A percentile compares a stretch with the other conserved stretches of the same genome.
Conservation (phyloP, 176 grass and related monocot species). For the Ananas comosus region DNA sequence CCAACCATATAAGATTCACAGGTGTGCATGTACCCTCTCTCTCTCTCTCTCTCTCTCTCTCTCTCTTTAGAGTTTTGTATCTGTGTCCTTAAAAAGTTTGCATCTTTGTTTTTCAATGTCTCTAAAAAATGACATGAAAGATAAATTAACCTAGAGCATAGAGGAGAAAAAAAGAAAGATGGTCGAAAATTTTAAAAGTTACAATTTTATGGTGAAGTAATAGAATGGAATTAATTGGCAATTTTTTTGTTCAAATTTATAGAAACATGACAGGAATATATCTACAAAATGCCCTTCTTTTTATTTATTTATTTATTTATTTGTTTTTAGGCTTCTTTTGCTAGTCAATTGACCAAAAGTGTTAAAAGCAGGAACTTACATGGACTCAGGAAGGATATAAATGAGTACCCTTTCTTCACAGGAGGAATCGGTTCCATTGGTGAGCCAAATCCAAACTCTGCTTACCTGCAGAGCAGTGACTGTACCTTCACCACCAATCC, state of each 20-base stretch:
- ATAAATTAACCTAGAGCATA: too few relatives aligned
- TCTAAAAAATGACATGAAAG: too few relatives aligned
- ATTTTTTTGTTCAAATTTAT: too few relatives aligned
- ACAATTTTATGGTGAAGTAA: too few relatives aligned
- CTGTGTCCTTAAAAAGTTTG: too few relatives aligned
- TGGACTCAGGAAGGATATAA: conserved; percentile 38
- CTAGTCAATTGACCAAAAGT: background rate
- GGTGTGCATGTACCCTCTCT: background rate
- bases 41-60: background rate
- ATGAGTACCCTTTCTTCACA: conserved; percentile 73
- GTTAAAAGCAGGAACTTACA: conserved; percentile 31
- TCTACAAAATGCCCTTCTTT: background rate
- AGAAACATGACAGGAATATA: conserved; percentile 19
- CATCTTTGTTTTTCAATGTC: too few relatives aligned
- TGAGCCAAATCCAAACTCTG: conserved; percentile 20
- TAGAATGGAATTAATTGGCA: background rate
- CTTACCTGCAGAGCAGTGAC: background rate
- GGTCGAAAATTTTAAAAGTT: too few relatives aligned
- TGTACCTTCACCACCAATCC: conserved; percentile 12
- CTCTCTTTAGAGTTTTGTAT: background rate
- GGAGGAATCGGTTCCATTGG: conserved; percentile 30
- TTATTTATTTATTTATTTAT: background rate
- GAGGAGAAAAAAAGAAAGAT: too few relatives aligned
- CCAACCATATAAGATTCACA: background rate
- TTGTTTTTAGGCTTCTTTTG: background rate